Percentiles rank a stretch among this genome's conserved stretches.
Conservation (phyloP, 805 yeast genomes). For the Soucietia sequanensis region DNA sequence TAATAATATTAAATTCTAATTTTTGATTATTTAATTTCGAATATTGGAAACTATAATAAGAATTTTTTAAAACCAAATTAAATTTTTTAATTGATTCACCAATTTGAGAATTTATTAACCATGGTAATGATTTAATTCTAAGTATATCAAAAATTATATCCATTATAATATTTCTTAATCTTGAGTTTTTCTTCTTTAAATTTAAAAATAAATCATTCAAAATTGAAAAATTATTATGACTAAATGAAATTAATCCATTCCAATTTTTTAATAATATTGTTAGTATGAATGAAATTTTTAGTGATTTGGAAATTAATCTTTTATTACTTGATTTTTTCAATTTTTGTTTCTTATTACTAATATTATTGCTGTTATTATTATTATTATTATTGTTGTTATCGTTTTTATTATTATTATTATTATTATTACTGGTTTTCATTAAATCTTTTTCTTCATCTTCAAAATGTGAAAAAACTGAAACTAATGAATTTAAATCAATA, state of each 20-base stretch:
- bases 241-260: conserved; percentile 71
- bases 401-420: conserved; percentile 7
- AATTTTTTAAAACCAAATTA: neutral
- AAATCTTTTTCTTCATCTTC: conserved; percentile 26
- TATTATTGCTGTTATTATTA: conserved; percentile 8
- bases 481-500: conserved; percentile 57
- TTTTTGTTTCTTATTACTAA: conserved; percentile 5
- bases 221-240: conserved; percentile 54
- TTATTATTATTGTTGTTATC: conserved; percentile 2
- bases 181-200: conserved; percentile 55
- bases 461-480: conserved; percentile 70
- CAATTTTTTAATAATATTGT: conserved; percentile 64
- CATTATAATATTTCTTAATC: conserved; percentile 59
- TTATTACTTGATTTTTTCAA: neutral
- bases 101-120: conserved; percentile 34
- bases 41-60: conserved; percentile 11
- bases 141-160: conserved; percentile 72
- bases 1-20: conserved; percentile 30
- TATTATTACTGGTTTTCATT: conserved; percentile 1
- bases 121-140: conserved; percentile 56
- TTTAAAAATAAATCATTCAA: conserved; percentile 60
- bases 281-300: conserved; percentile 58
- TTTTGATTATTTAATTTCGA: conserved; percentile 5
- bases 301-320: conserved; percentile 50
- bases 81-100: conserved; percentile 17